phyloP scores from a whole-genome alignment of 1,139 yeast species.

The Suhomyces wounanorum region DNA sequence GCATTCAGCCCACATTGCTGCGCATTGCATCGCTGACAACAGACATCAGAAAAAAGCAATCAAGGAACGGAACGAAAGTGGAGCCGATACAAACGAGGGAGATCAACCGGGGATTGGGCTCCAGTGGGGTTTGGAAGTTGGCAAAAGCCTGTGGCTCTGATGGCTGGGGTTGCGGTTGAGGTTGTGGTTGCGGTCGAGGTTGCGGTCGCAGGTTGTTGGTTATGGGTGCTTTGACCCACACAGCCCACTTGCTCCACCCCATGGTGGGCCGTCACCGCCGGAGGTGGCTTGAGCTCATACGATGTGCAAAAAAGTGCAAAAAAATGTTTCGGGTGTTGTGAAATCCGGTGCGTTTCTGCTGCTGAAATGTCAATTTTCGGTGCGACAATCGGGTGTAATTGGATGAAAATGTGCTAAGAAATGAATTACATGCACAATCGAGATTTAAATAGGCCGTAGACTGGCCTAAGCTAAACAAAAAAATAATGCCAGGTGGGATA shows the following conservation, averaged over 20 bases:
- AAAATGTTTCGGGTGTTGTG: not conserved
- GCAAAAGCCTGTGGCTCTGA: too few relatives aligned
- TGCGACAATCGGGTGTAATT: not conserved
- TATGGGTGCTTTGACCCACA: too few relatives aligned
- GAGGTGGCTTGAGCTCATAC: not conserved
- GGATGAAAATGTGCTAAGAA: not conserved
- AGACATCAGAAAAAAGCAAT: not conserved
- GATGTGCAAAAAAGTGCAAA: not conserved
- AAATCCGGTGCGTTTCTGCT: not conserved
- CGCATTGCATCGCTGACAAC: slow-evolving; percentile 3
- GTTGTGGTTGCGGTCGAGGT: too few relatives aligned
- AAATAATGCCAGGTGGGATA: not conserved
- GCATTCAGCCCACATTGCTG: slow-evolving; percentile 6
- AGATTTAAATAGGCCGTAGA: not conserved
- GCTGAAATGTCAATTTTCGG: not conserved
- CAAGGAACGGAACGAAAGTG: not conserved
- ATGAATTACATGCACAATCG: not conserved
- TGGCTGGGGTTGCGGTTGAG: too few relatives aligned
- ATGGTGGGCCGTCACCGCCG: too few relatives aligned
- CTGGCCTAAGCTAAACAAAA: not conserved
- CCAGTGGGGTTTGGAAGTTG: too few relatives aligned
- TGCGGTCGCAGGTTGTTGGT: too few relatives aligned
- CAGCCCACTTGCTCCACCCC: too few relatives aligned
- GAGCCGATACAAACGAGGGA: not conserved
- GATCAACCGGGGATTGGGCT: not conserved